phyloP scores from a whole-genome alignment of 139 green algal species.

The Tetradesmus obliquus region DNA sequence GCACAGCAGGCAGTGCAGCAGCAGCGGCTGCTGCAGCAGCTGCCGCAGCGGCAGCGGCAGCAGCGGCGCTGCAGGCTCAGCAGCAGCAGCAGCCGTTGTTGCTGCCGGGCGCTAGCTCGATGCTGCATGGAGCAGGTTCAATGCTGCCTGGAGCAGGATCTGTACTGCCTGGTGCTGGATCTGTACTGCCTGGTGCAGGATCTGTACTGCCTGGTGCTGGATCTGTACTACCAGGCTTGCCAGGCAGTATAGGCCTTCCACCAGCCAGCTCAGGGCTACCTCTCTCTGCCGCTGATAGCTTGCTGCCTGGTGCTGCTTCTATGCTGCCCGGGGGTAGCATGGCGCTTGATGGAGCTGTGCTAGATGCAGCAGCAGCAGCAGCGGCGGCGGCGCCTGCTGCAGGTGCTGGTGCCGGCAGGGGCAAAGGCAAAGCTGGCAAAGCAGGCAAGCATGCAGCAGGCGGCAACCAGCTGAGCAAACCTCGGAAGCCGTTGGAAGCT shows the following conservation, averaged over 20 bases:
- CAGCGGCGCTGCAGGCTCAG: not conserved
- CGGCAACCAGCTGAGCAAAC: slow-evolving; percentile 7
- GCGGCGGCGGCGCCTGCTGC: not conserved
- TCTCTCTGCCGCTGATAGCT: not conserved
- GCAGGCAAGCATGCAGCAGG: slow-evolving; percentile 19
- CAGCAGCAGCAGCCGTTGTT: not conserved
- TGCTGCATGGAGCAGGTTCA: slow-evolving; percentile 5
- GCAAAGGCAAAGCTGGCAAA: not conserved
- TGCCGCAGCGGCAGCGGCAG: not conserved
- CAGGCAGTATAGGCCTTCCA: not conserved
- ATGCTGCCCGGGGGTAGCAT: slow-evolving; percentile 1
- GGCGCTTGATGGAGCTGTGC: not conserved
- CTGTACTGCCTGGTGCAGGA: not conserved
- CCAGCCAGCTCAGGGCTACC: not conserved
- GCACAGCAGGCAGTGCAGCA: not conserved
- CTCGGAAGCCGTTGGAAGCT: not conserved
- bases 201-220: not conserved
- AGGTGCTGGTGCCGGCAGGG: not conserved
- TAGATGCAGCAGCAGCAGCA: slow-evolving; percentile 16
- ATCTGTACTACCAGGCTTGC: slow-evolving; percentile 2
- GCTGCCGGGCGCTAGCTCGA: not conserved
- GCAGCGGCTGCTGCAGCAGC: not conserved
- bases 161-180: not conserved
- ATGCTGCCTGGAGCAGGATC: slow-evolving; percentile 1
- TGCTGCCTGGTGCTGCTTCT: not conserved